Evolutionary conservation across 2,329 filamentous ascomycete species (phyloP).

Genomic region (Emmonsiellopsis sp.): DNA sequence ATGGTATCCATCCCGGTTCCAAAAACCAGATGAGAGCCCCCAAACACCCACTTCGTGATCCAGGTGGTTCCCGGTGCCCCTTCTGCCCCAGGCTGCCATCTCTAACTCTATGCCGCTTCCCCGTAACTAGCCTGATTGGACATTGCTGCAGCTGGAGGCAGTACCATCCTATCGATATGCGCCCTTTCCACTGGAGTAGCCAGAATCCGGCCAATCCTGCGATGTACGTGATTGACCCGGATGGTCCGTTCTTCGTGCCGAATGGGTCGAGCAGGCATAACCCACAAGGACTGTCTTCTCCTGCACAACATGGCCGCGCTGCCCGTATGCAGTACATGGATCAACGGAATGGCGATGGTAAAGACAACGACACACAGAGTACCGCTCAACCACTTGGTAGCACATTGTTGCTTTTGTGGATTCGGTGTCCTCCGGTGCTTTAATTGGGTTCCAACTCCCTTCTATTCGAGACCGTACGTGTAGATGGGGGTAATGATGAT

Average conservation of each 20-base stretch:
- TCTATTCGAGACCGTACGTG: neutral
- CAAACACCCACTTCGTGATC: neutral
- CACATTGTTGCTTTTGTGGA: constrained; percentile 51
- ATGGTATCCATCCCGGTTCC: too few relatives aligned
- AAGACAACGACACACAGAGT: constrained; percentile 75
- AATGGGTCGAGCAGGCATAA: constrained; percentile 60
- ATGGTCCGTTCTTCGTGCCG: constrained; percentile 12
- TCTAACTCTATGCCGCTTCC: neutral
- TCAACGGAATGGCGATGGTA: constrained; percentile 85
- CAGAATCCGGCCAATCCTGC: constrained; percentile 20
- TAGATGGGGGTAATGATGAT: neutral
- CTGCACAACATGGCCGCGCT: constrained; percentile 60
- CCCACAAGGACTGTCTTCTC: constrained; percentile 73
- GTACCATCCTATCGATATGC: constrained; percentile 8
- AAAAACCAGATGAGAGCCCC: neutral
- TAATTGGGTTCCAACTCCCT: neutral
- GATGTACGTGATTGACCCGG: constrained; percentile 7
- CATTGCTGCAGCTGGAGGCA: neutral
- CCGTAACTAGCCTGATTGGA: neutral
- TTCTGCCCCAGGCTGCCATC: neutral
- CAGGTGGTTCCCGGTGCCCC: neutral
- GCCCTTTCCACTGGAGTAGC: constrained; percentile 22
- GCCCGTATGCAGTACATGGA: constrained; percentile 66
- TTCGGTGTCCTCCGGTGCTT: neutral
- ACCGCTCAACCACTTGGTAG: constrained; percentile 76